Base-by-base conservation (phyloP, 768 basidiomycete species). In the Hortiboletus flavorubellus region DNA sequence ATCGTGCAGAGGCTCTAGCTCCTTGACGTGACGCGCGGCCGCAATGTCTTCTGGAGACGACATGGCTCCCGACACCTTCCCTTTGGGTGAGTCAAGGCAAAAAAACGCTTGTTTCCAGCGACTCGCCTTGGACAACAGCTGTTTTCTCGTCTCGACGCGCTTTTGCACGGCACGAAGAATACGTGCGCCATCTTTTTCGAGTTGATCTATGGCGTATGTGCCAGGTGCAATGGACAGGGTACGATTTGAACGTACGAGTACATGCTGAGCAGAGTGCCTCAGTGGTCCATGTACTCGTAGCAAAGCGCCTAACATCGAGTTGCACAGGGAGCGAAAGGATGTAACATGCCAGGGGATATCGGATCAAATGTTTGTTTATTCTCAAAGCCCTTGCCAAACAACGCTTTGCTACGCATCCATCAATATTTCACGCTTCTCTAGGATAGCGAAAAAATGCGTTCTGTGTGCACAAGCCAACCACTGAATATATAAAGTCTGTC, bases 1-100 rank as follows among this genome's bases (percentile, higher is more conserved):
- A 11, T 75, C 68, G 37, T 81, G 78, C 4, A 94, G 72, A 2
- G 83, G 77, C 59, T 91, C 87, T 12, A 86, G 68, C 53, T 91
- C 87, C 59, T 87, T 88, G 42, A 87, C 68, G 26, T 81, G 77
- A 58, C 84, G 85, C 1, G 87, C 78, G 10, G 76, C 72, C 10
- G 73, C 68, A 50, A 90, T 81, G 59, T 87, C 84, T 42, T 81
- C 81, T 8, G 76, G 72, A 15, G 79, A 76, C 4, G 81, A 78
- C 69, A 80, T 74, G 48, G 77, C 73, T 10, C 80, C 78, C 4
- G 83, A 79, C 23, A 85, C 68, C 84, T 86, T 84, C 40, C 1
- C 8, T 11, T 3, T 6, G 31, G 1, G 30, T 65, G 2, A 53
- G 43, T 30, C 30, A 9, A 9, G 37, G 21, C 5, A 1, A 34